Evolutionary conservation across 306 rosid genomes (phyloP).

Genomic region (Begonia loranthoides): DNA sequence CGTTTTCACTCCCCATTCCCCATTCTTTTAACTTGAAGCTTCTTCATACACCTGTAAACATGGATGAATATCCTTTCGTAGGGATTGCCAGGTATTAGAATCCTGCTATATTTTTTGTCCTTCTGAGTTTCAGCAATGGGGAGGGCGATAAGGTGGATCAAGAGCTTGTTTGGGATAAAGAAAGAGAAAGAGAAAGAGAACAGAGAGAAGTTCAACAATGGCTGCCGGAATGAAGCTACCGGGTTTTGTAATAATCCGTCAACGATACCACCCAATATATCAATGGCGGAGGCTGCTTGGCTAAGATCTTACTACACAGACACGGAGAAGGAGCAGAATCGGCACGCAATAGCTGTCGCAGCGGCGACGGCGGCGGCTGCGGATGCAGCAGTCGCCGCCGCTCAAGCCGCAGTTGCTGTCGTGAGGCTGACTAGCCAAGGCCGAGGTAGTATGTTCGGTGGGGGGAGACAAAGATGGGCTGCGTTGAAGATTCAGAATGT

Average conservation of each 20-base stretch:
- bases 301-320: slow-evolving; percentile 41
- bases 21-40: not conserved
- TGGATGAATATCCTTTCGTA: no score
- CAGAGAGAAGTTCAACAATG: slow-evolving; percentile 18
- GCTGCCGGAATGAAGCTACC: slow-evolving; percentile 12
- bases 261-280: slow-evolving; percentile 66
- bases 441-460: slow-evolving; percentile 51
- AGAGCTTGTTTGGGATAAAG: slow-evolving; percentile 55
- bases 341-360: slow-evolving; percentile 87
- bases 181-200: slow-evolving; percentile 29
- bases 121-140: slow-evolving; percentile 32
- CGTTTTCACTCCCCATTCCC: not conserved
- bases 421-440: slow-evolving; percentile 77
- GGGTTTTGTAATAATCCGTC: slow-evolving; percentile 49
- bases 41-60: no score
- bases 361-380: slow-evolving; percentile 84
- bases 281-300: slow-evolving; percentile 76
- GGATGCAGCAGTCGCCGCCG: slow-evolving; percentile 78
- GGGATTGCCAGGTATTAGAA: no score
- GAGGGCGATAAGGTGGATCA: slow-evolving; percentile 63
- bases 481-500: slow-evolving; percentile 59
- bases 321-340: slow-evolving; percentile 61
- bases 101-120: no score
- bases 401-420: slow-evolving; percentile 76
- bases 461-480: slow-evolving; percentile 61